These are phyloP conservation scores for Malus asiatica DNA, from an alignment of 306 rosid species.

Conservation along the genomic window DNA sequence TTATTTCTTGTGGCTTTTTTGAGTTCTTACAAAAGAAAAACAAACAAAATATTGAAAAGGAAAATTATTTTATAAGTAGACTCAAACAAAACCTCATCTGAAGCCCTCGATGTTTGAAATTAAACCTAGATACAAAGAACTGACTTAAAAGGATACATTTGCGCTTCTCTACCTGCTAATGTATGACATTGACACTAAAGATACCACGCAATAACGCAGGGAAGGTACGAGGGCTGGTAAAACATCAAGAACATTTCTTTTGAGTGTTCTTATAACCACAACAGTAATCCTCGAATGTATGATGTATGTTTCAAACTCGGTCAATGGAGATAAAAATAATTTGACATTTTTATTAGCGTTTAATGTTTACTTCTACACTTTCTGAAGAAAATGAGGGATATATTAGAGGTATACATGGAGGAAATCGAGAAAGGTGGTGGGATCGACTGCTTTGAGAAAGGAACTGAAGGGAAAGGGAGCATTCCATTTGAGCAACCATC, in stretches of 20 bases:
- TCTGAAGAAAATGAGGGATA: conserved; percentile 66
- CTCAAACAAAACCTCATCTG: neutral
- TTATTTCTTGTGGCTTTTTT: neutral
- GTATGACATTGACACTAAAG: neutral
- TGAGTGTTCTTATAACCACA: neutral
- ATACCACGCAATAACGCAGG: no score
- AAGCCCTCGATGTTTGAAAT: neutral
- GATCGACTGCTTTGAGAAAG: conserved; percentile 51
- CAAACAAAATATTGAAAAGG: neutral
- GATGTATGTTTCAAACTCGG: neutral
- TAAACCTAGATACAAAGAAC: neutral
- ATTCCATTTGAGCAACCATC: conserved; percentile 28
- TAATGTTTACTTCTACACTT: conserved; percentile 2
- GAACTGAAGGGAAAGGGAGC: conserved; percentile 29
- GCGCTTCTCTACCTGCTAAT: neutral
- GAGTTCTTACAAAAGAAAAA: neutral
- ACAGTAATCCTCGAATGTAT: neutral
- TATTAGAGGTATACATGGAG: conserved; percentile 80
- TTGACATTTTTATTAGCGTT: neutral
- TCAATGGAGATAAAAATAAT: neutral
- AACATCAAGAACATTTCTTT: no score
- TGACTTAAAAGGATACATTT: neutral
- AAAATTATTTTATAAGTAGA: neutral
- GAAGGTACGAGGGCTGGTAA: no score
- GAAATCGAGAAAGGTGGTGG: conserved; percentile 72